Percentiles rank a stretch among this genome's conserved stretches.
Evolutionary conservation across 306 rosid genomes (phyloP).

Genomic region (Quercus alba): DNA sequence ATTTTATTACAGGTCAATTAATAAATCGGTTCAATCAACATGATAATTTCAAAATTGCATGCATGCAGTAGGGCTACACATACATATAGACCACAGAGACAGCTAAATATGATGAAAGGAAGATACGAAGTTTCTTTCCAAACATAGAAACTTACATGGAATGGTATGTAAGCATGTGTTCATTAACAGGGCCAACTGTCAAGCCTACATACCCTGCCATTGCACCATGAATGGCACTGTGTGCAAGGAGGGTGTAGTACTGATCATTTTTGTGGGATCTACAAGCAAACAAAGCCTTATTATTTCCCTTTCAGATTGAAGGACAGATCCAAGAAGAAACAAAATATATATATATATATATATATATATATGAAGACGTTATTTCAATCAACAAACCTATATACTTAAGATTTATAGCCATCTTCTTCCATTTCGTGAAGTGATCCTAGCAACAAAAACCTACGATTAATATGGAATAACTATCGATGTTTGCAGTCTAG

Average conservation of each 20-base stretch:
- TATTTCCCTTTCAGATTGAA: background rate
- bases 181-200: conserved; percentile 62
- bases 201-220: conserved; percentile 78
- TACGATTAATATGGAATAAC: background rate
- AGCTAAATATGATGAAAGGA: background rate
- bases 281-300: conserved; percentile 6
- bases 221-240: conserved; percentile 67
- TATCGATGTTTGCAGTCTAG: background rate
- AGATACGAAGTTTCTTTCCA: background rate
- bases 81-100: background rate
- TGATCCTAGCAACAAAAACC: conserved; percentile 44
- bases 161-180: conserved; percentile 63
- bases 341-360: too few species aligned
- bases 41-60: too few species aligned
- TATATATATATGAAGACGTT: background rate
- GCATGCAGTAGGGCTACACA: too few species aligned
- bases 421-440: conserved; percentile 30
- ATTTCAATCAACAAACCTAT: conserved; percentile 41
- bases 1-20: too few species aligned
- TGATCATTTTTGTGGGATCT: conserved; percentile 84
- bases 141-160: conserved; percentile 41
- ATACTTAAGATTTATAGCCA: conserved; percentile 54
- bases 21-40: too few species aligned
- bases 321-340: background rate
- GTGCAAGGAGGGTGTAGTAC: conserved; percentile 71